Evolutionary conservation across 371 early-diverging fungal species (phyloP).

Genomic region (Lichtheimia ramosa): DNA sequence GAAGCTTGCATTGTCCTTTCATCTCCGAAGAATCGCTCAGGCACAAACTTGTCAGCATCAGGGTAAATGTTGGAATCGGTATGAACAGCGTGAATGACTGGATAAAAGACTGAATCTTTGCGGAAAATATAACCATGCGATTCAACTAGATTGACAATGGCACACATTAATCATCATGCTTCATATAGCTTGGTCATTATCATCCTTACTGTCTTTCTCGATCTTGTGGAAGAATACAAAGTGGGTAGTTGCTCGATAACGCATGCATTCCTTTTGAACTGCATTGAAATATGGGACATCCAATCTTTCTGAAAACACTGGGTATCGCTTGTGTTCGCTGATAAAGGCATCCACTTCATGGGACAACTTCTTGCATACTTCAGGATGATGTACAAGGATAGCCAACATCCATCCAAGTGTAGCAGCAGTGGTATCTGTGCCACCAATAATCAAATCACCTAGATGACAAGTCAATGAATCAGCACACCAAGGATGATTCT

Average conservation of each 20-base stretch:
- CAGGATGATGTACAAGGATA: slow-evolving; percentile 10
- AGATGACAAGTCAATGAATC: background rate
- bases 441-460: slow-evolving; percentile 4
- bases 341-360: slow-evolving; percentile 8
- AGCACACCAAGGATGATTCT: background rate
- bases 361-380: slow-evolving; percentile 4
- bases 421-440: slow-evolving; percentile 6
- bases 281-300: slow-evolving; percentile 6
- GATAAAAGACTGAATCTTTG: slow-evolving; percentile 3
- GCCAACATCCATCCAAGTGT: slow-evolving; percentile 10
- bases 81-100: background rate
- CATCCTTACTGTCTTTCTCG: slow-evolving; percentile 15
- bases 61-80: slow-evolving; percentile 1
- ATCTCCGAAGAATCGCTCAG: slow-evolving; percentile 19
- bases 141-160: slow-evolving; percentile 1
- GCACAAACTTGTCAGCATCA: slow-evolving; percentile 15
- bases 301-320: slow-evolving; percentile 2
- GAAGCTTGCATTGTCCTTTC: slow-evolving; percentile 5
- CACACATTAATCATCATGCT: background rate
- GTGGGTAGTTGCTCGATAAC: slow-evolving; percentile 20
- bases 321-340: slow-evolving; percentile 9
- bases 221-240: slow-evolving; percentile 26
- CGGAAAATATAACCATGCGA: slow-evolving; percentile 12
- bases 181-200: background rate
- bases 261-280: slow-evolving; percentile 24